phyloP scores from a whole-genome alignment of 108 stramenopile genomes.

The Nitzschia inconspicua region DNA sequence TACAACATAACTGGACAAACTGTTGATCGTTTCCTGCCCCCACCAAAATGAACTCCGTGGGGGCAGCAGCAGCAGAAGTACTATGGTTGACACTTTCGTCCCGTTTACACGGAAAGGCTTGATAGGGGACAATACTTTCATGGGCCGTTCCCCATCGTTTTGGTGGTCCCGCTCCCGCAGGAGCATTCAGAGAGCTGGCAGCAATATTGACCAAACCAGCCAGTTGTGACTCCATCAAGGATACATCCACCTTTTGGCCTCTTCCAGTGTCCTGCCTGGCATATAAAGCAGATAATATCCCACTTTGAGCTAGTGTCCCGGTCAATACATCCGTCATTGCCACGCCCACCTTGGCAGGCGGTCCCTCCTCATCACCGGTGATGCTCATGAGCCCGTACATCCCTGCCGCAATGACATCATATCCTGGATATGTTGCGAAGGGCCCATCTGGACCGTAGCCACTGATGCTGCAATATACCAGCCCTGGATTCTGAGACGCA shows the following conservation, averaged over 20 bases:
- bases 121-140: conserved; percentile 50
- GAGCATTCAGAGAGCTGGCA: conserved; percentile 26
- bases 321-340: conserved; percentile 42
- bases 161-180: conserved; percentile 21
- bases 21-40: conserved; percentile 43
- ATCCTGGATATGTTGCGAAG: conserved; percentile 27
- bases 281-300: conserved; percentile 34
- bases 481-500: conserved; percentile 20
- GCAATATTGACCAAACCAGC: conserved; percentile 35
- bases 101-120: conserved; percentile 35
- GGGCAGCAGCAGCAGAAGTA: conserved; percentile 2
- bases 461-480: conserved; percentile 37
- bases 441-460: conserved; percentile 40
- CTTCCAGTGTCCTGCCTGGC: conserved; percentile 22
- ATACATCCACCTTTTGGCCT: conserved; percentile 29
- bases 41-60: conserved; percentile 29
- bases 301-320: conserved; percentile 35
- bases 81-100: neutral
- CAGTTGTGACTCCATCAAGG: conserved; percentile 41
- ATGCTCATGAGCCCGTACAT: conserved; percentile 48
- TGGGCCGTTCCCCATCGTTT: conserved; percentile 43
- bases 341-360: conserved; percentile 46
- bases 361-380: conserved; percentile 23
- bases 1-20: conserved; percentile 30
- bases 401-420: conserved; percentile 38